Evolutionary conservation across 2,329 filamentous ascomycete species (phyloP), one percentile per base, ranked within the genome.

Genomic region (Cylindrodendrum hubeiense): DNA sequence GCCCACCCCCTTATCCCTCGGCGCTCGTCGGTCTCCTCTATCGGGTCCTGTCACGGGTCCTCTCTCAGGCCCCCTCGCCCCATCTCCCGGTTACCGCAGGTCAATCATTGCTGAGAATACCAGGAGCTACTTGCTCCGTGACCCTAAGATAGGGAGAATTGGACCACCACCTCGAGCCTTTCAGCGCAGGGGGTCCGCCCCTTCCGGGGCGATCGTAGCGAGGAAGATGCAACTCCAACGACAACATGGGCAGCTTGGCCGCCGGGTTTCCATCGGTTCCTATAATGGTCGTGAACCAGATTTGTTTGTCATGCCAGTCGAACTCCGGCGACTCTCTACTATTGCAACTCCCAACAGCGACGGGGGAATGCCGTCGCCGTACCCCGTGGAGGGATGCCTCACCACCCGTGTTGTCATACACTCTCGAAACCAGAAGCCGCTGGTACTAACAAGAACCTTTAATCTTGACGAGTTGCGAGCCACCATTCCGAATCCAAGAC

Each of bases 371-470:
- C 34, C 58, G n/a, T 69, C 65, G 1, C 70, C 71, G 39, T 63
- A 61, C n/a, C 69, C 58, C 15, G 51, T 61, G 3, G 64, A 69
- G 7, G 65, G 66, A n/a, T 70, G 57, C 9, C 54, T 77, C 37
- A 73, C 69, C n/a, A 71, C 76, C 4, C 71, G 72, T 7, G 75
- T 75, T 8, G 68, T 76, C 15, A 69, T 79, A 30, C 76, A 73
- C 30, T 78, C 77, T 5, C 66, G 70, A 26, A 79, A 82, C 2
- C 77, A 81, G 19, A 80, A 81, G 51, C 79, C 85, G 1, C 83
- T 87, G 67, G 69, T 84, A 1, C 78, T 90, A 19, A 80, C 83
- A 67, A 81, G 86, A 30, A 81, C 80, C 19, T 86, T 89, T 64
- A 80, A 88, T 64, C 75, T 88, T 15, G 78, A 83, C 26, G 78